These are phyloP conservation scores for Ceratobasidium sp. DNA, from an alignment of 1,284 basidiomycete species.

Conservation along the genomic window DNA sequence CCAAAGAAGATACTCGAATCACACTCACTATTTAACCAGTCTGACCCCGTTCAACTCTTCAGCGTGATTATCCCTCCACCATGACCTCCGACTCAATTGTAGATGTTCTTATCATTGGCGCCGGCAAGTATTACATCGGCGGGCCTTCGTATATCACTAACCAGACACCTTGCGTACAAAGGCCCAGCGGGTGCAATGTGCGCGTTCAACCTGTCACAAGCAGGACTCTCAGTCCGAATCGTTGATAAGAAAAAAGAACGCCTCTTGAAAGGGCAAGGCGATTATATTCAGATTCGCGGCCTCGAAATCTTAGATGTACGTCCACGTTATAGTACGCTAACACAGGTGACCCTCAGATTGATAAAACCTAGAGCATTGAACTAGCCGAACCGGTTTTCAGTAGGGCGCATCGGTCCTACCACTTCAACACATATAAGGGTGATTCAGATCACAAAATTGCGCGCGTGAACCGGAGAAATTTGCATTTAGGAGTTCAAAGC, in stretches of 20 bases:
- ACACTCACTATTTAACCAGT: too few relatives aligned
- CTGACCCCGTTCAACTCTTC: too few relatives aligned
- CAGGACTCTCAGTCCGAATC: conserved; percentile 17
- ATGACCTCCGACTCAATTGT: conserved; percentile 6
- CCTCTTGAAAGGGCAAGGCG: conserved; percentile 21
- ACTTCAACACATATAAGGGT: conserved; percentile 4
- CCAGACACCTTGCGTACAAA: neutral
- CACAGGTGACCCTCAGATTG: too few relatives aligned
- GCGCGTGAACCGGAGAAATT: conserved; percentile 1
- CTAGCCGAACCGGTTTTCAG: conserved; percentile 10
- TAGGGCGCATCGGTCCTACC: conserved; percentile 1
- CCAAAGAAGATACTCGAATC: too few relatives aligned
- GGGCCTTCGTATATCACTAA: neutral
- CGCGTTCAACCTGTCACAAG: conserved; percentile 28
- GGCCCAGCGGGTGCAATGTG: conserved; percentile 36
- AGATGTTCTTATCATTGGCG: conserved; percentile 35
- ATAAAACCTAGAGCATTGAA: conserved; percentile 11
- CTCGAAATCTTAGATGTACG: conserved; percentile 36
- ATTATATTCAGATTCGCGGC: conserved; percentile 18
- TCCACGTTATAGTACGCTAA: too few relatives aligned
- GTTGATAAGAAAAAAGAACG: conserved; percentile 15
- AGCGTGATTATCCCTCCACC: neutral
- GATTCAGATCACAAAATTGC: neutral
- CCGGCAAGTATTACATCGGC: conserved; percentile 3
- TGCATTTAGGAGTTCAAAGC: conserved; percentile 16